Percentiles rank a stretch among this genome's conserved stretches.
Conservation (phyloP, 441 rosid genomes). For the Erysimum cheiri region DNA sequence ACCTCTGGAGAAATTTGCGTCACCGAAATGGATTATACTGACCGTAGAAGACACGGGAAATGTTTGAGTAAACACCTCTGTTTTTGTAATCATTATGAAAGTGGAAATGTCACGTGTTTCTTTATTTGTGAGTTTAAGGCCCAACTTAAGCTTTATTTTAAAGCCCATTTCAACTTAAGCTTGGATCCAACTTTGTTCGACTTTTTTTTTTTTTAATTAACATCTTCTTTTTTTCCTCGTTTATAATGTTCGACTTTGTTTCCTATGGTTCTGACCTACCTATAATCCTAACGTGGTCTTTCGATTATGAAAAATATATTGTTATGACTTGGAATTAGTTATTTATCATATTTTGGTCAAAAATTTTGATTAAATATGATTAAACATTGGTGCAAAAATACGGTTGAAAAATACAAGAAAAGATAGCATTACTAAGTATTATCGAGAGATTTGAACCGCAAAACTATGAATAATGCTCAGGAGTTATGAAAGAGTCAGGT, state of each 20-base stretch:
- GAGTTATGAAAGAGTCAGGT: background rate
- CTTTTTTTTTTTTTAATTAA: background rate
- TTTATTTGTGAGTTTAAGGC: slow-evolving; percentile 21
- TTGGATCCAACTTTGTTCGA: background rate
- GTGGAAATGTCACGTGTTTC: slow-evolving; percentile 20
- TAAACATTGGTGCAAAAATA: no score
- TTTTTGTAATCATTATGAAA: slow-evolving; percentile 7
- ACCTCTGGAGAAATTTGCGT: slow-evolving; percentile 33
- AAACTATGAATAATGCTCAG: no score
- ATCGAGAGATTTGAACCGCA: no score
- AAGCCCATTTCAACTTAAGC: background rate
- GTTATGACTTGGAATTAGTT: no score
- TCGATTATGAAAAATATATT: background rate
- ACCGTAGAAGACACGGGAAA: slow-evolving; percentile 43
- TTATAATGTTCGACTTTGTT: no score
- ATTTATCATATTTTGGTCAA: no score
- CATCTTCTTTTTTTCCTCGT: no score
- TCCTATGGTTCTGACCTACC: no score
- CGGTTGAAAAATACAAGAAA: no score
- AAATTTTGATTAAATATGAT: no score
- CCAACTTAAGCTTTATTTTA: background rate
- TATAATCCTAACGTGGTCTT: background rate
- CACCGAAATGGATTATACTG: slow-evolving; percentile 37
- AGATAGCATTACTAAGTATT: no score
- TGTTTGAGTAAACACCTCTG: slow-evolving; percentile 12